Evolutionary conservation across 768 basidiomycete genomes (phyloP).

Genomic region (Russula virescens): DNA sequence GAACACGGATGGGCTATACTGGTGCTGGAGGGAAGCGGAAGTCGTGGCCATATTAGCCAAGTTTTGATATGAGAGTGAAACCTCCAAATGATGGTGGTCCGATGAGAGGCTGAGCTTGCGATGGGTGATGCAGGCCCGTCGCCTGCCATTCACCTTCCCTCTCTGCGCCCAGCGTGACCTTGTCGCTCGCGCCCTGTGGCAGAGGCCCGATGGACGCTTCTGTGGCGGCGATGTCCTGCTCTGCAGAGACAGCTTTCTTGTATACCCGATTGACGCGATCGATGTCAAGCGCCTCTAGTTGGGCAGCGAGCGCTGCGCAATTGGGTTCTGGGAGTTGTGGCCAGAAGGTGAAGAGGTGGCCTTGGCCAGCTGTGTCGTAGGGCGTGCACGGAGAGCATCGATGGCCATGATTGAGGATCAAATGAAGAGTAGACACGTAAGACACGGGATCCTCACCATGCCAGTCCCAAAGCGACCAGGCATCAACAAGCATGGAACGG

Average conservation of each 20-base stretch:
- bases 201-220: constrained; percentile 65
- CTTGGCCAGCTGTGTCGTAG: constrained; percentile 80
- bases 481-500: too few relatives aligned
- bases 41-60: too few relatives aligned
- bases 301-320: constrained; percentile 54
- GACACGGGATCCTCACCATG: too few relatives aligned
- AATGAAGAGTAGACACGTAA: too few relatives aligned
- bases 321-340: constrained; percentile 59
- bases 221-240: constrained; percentile 42
- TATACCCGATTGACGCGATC: constrained; percentile 89
- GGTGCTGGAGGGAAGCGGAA: too few relatives aligned
- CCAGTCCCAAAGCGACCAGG: too few relatives aligned
- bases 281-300: constrained; percentile 79
- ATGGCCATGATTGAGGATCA: constrained; percentile 39
- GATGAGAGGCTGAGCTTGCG: too few relatives aligned
- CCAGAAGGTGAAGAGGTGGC: constrained; percentile 88
- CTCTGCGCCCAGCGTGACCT: constrained; percentile 45
- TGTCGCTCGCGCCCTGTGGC: constrained; percentile 68
- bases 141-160: constrained; percentile 68
- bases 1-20: too few relatives aligned
- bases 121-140: constrained; percentile 72
- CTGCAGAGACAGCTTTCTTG: constrained; percentile 66
- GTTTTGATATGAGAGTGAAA: too few relatives aligned
- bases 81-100: too few relatives aligned
- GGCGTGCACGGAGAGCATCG: too few relatives aligned